Evolutionary conservation across 2,329 filamentous ascomycete species (phyloP).

Genomic region (Chaetomium olivaceum): DNA sequence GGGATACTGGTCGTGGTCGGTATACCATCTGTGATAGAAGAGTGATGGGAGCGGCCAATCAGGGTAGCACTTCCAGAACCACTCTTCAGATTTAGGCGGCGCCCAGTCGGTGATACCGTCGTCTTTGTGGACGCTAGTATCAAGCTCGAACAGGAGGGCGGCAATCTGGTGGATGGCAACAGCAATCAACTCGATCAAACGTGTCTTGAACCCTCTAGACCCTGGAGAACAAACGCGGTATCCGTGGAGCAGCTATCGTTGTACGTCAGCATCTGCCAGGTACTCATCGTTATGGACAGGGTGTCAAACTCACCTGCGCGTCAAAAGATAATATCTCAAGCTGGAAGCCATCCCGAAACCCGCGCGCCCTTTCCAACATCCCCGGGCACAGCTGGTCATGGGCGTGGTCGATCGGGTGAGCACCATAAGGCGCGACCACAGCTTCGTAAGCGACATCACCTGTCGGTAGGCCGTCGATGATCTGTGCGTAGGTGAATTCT

Average conservation of each 20-base stretch:
- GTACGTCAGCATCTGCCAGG: neutral
- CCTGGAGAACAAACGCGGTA: constrained; percentile 21
- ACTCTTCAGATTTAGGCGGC: neutral
- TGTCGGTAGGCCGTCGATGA: constrained; percentile 25
- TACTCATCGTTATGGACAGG: too few relatives aligned
- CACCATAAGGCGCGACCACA: neutral
- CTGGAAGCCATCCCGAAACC: constrained; percentile 7
- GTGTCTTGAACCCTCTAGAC: constrained; percentile 24
- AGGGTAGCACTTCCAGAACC: neutral
- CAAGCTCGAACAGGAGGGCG: constrained; percentile 22
- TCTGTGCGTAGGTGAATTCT: constrained; percentile 23
- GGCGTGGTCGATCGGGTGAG: constrained; percentile 14
- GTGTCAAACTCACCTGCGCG: constrained; percentile 11
- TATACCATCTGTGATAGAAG: constrained; percentile 27
- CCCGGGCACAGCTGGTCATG: constrained; percentile 25
- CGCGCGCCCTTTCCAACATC: constrained; percentile 21
- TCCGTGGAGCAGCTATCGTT: constrained; percentile 7
- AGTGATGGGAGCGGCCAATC: constrained; percentile 23
- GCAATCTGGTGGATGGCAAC: constrained; percentile 30
- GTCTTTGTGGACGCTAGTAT: constrained; percentile 19
- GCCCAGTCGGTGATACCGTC: constrained; percentile 20
- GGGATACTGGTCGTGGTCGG: constrained; percentile 30
- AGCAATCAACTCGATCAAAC: constrained; percentile 31
- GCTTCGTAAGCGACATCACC: constrained; percentile 20
- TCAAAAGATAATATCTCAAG: constrained; percentile 16